These are phyloP conservation scores for Panaeolus cyanescens DNA, from an alignment of 768 basidiomycete species.

Conservation along the genomic window DNA sequence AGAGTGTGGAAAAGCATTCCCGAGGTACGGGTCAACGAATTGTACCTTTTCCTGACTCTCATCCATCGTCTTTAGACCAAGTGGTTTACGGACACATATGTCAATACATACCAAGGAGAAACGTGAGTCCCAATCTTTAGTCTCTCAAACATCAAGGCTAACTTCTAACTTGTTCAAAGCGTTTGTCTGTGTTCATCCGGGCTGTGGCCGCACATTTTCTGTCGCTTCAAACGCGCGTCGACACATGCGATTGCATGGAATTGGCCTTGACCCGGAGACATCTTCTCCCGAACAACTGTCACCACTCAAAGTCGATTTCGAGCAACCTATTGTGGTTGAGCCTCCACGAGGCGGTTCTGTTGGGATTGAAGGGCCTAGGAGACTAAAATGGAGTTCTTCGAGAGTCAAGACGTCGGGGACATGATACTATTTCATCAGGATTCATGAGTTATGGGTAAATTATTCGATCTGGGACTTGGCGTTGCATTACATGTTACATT, in stretches of 20 bases:
- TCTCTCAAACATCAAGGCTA: background rate
- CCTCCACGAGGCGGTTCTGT: background rate
- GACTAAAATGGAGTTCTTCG: background rate
- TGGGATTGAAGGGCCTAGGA: background rate
- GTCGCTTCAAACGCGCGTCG: conserved; percentile 68
- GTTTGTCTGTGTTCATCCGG: conserved; percentile 45
- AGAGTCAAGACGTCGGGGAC: background rate
- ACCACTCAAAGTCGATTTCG: background rate
- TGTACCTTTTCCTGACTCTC: background rate
- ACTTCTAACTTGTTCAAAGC: conserved; percentile 18
- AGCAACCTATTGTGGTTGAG: background rate
- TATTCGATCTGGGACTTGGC: no score
- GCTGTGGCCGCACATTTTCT: conserved; percentile 58
- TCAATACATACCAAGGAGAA: conserved; percentile 35
- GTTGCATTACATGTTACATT: no score
- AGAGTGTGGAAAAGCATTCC: conserved; percentile 34
- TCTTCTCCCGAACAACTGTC: background rate
- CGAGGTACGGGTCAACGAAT: conserved; percentile 22
- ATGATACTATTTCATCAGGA: no score
- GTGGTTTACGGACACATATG: conserved; percentile 35
- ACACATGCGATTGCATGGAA: conserved; percentile 63
- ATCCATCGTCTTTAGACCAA: conserved; percentile 22
- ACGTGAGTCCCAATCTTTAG: conserved; percentile 20
- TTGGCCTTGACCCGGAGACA: conserved; percentile 24
- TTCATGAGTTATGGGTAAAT: no score